A percentile compares a stretch with the other conserved stretches of the same genome.
phyloP scores from a whole-genome alignment of 805 yeast genomes.

The Lachancea quebecensis region DNA sequence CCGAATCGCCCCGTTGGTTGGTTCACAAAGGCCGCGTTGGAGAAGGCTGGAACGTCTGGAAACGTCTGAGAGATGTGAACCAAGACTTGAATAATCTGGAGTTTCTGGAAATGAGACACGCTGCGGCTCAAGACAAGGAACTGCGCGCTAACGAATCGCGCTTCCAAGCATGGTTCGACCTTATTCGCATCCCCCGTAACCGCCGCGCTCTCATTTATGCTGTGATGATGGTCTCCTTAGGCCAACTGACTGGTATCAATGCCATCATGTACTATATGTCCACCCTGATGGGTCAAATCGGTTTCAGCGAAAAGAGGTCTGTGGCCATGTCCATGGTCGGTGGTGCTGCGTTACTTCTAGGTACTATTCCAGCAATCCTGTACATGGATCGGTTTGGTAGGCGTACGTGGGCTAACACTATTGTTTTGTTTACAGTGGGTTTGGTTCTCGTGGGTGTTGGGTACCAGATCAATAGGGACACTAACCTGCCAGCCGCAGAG shows the following conservation, averaged over 20 bases:
- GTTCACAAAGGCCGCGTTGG: conserved; percentile 46
- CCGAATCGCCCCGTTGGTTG: conserved; percentile 58
- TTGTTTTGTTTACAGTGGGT: conserved; percentile 54
- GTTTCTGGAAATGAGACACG: conserved; percentile 50
- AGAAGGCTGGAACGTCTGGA: conserved; percentile 51
- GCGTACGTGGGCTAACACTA: conserved; percentile 53
- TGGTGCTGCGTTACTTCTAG: conserved; percentile 55
- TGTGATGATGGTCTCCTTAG: conserved; percentile 49
- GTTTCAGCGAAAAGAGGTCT: conserved; percentile 43
- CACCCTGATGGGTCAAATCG: conserved; percentile 47
- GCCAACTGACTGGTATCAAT: conserved; percentile 64
- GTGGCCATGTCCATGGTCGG: conserved; percentile 66
- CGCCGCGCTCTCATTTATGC: conserved; percentile 57
- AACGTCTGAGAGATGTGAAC: conserved; percentile 43
- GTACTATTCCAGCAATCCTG: conserved; percentile 59
- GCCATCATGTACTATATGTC: conserved; percentile 62
- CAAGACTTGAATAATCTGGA: conserved; percentile 42
- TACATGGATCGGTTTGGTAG: conserved; percentile 54
- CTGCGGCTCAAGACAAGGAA: conserved; percentile 42
- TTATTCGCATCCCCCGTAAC: conserved; percentile 49
- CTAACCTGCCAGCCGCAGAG: conserved; percentile 41
- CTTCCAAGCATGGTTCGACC: conserved; percentile 41
- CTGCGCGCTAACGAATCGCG: conserved; percentile 32
- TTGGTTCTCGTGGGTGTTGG: conserved; percentile 54
- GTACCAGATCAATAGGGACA: conserved; percentile 36